Evolutionary conservation across 768 basidiomycete species (phyloP).

Genomic region (Auricularia sp.): DNA sequence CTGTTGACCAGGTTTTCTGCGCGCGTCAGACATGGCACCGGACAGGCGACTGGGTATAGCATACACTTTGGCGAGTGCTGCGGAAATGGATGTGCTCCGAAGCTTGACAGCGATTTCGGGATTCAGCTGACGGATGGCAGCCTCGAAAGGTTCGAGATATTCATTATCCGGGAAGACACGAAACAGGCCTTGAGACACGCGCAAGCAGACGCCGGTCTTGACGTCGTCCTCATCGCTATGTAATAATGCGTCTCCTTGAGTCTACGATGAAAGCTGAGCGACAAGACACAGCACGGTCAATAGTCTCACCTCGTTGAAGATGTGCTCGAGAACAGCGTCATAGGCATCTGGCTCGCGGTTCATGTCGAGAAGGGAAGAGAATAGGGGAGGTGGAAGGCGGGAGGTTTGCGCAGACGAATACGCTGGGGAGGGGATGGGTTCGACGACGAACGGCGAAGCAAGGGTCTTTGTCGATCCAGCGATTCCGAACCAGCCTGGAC

Average conservation of each 20-base stretch:
- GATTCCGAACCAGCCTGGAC: not conserved
- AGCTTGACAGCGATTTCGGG: slow-evolving; percentile 8
- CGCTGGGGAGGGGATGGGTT: not conserved
- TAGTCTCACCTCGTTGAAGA: slow-evolving; percentile 7
- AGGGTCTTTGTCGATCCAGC: not conserved
- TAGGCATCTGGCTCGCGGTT: not conserved
- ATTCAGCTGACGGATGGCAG: slow-evolving; percentile 3
- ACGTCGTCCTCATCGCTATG: not conserved
- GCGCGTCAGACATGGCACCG: not conserved
- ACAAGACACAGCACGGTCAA: not conserved
- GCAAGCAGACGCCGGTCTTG: slow-evolving; percentile 6
- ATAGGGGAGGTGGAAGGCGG: not conserved
- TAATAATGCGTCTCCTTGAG: not conserved
- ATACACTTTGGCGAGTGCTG: not conserved
- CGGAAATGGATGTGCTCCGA: not conserved
- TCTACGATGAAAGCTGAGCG: not conserved
- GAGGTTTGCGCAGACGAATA: not conserved
- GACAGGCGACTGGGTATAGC: not conserved
- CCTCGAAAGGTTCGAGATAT: slow-evolving; percentile 5
- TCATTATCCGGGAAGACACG: slow-evolving; percentile 8
- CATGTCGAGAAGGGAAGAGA: not conserved
- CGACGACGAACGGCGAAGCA: not conserved
- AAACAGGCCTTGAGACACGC: slow-evolving; percentile 2
- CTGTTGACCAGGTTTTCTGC: not conserved
- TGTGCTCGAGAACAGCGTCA: slow-evolving; percentile 6